Conservation (phyloP, 169 alveolate species). For the Eimeria mitis region DNA sequence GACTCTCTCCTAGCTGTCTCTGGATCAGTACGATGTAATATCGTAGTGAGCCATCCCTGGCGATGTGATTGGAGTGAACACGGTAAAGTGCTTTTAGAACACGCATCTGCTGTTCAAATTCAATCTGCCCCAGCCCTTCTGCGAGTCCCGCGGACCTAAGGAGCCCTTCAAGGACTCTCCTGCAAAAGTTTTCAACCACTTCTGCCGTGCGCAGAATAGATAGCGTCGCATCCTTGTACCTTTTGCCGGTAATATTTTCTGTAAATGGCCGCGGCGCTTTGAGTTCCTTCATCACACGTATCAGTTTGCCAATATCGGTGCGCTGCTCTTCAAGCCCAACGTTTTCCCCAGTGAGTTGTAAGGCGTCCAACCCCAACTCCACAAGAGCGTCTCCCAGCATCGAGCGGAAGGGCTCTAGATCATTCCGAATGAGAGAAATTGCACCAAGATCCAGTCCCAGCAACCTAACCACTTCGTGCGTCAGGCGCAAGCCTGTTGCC, state of each 20-base stretch:
- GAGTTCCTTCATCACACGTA: background rate
- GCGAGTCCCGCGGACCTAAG: background rate
- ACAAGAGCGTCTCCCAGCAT: background rate
- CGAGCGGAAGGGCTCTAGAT: background rate
- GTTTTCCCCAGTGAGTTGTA: background rate
- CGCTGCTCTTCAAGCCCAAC: background rate
- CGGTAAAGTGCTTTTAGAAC: background rate
- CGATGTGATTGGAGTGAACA: background rate
- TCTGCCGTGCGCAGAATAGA: background rate
- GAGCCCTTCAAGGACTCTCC: background rate
- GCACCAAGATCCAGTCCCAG: slow-evolving; percentile 16
- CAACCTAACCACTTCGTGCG: background rate
- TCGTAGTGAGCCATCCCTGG: background rate
- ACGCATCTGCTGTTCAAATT: background rate
- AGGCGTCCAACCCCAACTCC: background rate
- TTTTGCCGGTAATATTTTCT: background rate
- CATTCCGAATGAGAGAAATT: background rate
- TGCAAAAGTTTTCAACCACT: background rate
- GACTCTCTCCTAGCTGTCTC: background rate
- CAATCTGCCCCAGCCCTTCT: background rate
- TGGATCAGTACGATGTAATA: background rate
- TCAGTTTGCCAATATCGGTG: background rate
- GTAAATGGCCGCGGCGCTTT: slow-evolving; percentile 4
- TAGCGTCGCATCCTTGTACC: background rate
- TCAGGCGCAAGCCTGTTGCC: background rate